Conservation (phyloP, 345 rosid species). For the Hibiscus syriacus region DNA sequence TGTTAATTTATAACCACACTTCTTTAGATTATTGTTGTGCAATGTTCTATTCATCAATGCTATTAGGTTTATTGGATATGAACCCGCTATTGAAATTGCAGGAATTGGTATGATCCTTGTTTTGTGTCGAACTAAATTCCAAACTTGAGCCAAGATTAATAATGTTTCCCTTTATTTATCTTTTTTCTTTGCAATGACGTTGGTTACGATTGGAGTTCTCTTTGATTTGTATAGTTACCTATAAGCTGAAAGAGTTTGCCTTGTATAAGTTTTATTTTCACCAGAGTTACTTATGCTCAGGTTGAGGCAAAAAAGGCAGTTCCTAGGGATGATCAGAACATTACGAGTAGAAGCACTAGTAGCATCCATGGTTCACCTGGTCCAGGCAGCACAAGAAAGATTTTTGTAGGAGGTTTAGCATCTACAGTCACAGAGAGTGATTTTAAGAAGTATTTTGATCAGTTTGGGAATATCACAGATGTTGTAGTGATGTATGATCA, state of each 20-base stretch:
- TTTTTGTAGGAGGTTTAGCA: not conserved
- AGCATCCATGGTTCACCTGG: conserved; percentile 3
- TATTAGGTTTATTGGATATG: not conserved
- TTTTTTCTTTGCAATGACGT: not conserved
- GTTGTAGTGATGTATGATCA: conserved; percentile 1
- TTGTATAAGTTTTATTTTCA: not conserved
- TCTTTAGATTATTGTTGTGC: not conserved
- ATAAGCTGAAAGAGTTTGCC: not conserved
- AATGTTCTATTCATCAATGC: not conserved
- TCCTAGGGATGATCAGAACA: conserved; percentile 1
- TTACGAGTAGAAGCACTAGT: not conserved
- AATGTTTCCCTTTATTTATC: not conserved
- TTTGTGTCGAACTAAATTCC: not conserved
- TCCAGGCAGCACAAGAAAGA: not conserved
- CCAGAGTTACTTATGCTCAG: not conserved
- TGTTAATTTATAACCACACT: not conserved
- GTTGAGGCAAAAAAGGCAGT: not conserved
- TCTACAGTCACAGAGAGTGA: not conserved
- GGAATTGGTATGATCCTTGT: too few relatives aligned
- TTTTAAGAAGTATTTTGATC: not conserved
- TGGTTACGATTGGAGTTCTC: not conserved
- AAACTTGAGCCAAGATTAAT: not conserved
- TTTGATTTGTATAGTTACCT: not conserved
- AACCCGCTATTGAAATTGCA: not conserved
- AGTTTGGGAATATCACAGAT: not conserved